Conservation (phyloP, 169 alveolate genomes). For the Eimeria maxima region DNA sequence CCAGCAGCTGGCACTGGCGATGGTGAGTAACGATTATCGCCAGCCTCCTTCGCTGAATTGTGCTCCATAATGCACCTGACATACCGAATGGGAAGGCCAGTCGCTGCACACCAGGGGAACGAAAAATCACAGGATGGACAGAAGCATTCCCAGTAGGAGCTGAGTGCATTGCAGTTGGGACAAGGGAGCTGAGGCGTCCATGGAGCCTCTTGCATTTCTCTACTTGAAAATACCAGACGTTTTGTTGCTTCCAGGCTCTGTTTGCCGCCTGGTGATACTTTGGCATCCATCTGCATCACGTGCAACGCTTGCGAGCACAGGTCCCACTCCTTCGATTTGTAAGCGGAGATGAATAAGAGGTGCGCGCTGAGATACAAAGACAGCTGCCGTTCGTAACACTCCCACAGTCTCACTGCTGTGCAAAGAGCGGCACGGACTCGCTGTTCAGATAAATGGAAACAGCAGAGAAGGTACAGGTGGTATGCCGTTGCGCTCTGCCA, state of each 20-base stretch:
- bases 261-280: not conserved
- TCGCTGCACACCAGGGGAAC: constrained; percentile 70
- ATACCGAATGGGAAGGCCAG: constrained; percentile 72
- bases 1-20: not conserved
- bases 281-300: constrained; percentile 17
- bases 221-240: not conserved
- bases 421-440: constrained; percentile 65
- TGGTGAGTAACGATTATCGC: not conserved
- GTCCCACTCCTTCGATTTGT: constrained; percentile 60
- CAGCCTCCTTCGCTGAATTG: not conserved
- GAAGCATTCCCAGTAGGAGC: constrained; percentile 74
- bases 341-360: constrained; percentile 52
- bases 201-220: not conserved
- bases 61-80: not conserved
- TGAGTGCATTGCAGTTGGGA: constrained; percentile 40
- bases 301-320: constrained; percentile 73
- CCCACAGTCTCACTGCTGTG: constrained; percentile 71
- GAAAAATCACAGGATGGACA: constrained; percentile 62
- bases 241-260: constrained; percentile 9
- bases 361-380: constrained; percentile 40
- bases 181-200: constrained; percentile 38
- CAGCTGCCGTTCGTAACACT: constrained; percentile 39
- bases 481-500: constrained; percentile 60
- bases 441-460: constrained; percentile 33
- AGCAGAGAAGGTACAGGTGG: constrained; percentile 69